These are phyloP conservation scores for Metarhizium humberi DNA, from an alignment of 2,329 filamentous ascomycete genomes.

Conservation along the genomic window DNA sequence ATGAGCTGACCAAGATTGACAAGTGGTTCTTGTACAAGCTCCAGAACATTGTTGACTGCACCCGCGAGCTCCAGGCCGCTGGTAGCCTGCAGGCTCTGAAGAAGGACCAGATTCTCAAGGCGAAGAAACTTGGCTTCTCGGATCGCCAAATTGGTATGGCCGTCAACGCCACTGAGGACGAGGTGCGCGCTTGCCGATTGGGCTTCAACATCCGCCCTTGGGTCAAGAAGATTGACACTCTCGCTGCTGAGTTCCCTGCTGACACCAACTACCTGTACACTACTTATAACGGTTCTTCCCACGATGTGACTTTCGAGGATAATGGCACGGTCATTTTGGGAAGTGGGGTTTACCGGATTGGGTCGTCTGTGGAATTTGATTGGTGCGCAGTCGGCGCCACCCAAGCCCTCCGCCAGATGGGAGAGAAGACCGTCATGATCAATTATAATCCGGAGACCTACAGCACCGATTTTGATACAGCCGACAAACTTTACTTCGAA, in stretches of 20 bases:
- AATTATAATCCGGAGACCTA: conserved; percentile 84
- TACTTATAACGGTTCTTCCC: conserved; percentile 90
- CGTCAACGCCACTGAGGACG: conserved; percentile 77
- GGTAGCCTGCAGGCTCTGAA: conserved; percentile 77
- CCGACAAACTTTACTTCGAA: conserved; percentile 92
- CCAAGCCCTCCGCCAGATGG: conserved; percentile 71
- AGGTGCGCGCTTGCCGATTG: conserved; percentile 77
- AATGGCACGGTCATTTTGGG: conserved; percentile 84
- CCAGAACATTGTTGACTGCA: conserved; percentile 91
- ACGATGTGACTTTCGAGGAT: conserved; percentile 91
- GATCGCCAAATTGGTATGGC: conserved; percentile 89
- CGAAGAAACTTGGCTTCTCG: conserved; percentile 97
- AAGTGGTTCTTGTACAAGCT: conserved; percentile 99
- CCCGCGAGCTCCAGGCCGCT: conserved; percentile 72
- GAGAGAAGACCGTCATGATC: conserved; percentile 97
- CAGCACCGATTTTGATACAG: conserved; percentile 76
- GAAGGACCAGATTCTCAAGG: conserved; percentile 78
- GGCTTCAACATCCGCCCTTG: conserved; percentile 85
- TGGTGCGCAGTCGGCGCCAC: conserved; percentile 95
- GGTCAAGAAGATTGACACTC: conserved; percentile 97
- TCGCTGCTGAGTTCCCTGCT: conserved; percentile 93
- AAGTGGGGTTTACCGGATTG: conserved; percentile 94
- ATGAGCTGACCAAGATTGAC: conserved; percentile 96
- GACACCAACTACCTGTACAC: conserved; percentile 96
- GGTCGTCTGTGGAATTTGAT: conserved; percentile 96